A percentile compares a stretch with the other conserved stretches of the same genome.
Evolutionary conservation across 2,329 filamentous ascomycete species (phyloP).

Genomic region (Calonectria pseudoturangicola): DNA sequence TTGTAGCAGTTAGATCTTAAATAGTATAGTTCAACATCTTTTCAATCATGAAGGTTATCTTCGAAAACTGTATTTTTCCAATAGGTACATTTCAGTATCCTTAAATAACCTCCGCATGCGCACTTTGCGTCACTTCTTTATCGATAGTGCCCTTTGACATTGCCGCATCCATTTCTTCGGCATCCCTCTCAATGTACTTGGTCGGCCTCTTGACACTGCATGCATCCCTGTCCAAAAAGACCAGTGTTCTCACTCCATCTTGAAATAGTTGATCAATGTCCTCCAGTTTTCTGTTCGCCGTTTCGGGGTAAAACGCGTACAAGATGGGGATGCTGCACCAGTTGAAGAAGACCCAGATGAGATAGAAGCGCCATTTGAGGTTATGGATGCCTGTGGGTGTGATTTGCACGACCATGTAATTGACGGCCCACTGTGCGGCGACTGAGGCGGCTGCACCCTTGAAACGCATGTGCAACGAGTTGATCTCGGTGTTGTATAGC

Average conservation of each 20-base stretch:
- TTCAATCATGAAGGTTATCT: too few species aligned
- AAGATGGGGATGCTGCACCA: constrained; percentile 24
- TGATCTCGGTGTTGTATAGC: neutral
- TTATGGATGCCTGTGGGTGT: constrained; percentile 24
- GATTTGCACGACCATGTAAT: constrained; percentile 13
- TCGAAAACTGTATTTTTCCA: too few species aligned
- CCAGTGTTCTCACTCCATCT: neutral
- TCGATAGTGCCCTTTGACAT: neutral
- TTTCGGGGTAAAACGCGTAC: constrained; percentile 21
- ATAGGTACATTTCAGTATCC: too few species aligned
- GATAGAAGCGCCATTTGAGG: constrained; percentile 23
- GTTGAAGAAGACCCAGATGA: constrained; percentile 32
- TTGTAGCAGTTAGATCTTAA: too few species aligned
- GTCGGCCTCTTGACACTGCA: constrained; percentile 5
- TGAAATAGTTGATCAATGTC: constrained; percentile 11
- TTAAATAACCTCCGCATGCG: neutral
- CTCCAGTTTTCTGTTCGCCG: constrained; percentile 17
- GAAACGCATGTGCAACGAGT: neutral
- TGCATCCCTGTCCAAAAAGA: neutral
- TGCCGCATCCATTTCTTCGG: neutral
- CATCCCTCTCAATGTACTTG: neutral
- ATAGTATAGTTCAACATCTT: too few species aligned
- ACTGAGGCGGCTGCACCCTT: constrained; percentile 1
- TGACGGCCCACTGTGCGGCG: neutral
- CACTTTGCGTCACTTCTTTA: neutral